Base-by-base conservation (phyloP, 139 green algal genomes). In the Edaphochlamys debaryana region DNA sequence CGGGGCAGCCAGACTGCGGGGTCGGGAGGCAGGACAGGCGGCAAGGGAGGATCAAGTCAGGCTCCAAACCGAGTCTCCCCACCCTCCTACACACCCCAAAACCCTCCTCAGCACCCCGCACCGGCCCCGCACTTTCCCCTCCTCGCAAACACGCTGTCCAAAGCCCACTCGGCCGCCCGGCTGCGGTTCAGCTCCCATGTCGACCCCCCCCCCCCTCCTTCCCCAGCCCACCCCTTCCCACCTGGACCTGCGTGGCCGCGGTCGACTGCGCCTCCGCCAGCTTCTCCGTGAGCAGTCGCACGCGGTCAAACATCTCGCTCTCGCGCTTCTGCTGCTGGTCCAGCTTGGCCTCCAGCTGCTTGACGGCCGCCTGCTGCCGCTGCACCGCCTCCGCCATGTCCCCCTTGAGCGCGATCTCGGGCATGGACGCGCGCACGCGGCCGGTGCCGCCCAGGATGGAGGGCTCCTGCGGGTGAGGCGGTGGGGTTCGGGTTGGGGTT, bases 241-340 rank as follows among this genome's bases (percentile, higher is more conserved):
- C 73, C 73, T 69, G 41, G 32, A 81, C 60, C 4, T 40, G 62
- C 9, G 58, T 40, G 13, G 75, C 60, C 42, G 75, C 60, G 37
- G 22, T 38, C 29, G 29, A 29, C 77, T 83, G 63, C 34, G 77
- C 77, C 20, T 75, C 77, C 64, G 48, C 63, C 42, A 83, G 63
- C 62, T 83, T 74, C 34, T 83, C 77, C 45, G 77, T 83, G 9
- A 83, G 77, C 62, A 74, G 32, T 45, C 75, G 32, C 37, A 83
- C 77, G 29, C 77, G 77, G 30, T 67, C 29, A 23, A 83, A 83
- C 41, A 83, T 63, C 32, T 83, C 77, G 42, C 67, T 34, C 36
- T 83, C 77, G 34, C 77, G 77, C 64, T 74, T 32, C 64, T 83
- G 67, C 64, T 75, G 42, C 77, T 74, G 58, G 32, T 66, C 64